phyloP scores from a whole-genome alignment of 768 basidiomycete species.

The Suillus cothurnatus region DNA sequence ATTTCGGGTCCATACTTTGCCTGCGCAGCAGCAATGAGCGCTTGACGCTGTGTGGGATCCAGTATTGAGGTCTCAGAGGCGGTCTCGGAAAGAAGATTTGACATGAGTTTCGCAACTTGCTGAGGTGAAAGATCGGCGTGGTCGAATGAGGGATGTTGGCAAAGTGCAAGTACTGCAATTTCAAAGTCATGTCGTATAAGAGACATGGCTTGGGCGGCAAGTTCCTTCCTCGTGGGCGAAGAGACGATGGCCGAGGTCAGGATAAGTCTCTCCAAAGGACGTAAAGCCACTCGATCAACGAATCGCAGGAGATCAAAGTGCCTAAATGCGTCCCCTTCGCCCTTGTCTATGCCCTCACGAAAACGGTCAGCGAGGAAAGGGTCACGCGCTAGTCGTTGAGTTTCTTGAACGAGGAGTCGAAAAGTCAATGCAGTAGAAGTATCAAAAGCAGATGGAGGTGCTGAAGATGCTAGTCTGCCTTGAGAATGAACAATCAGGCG shows the following conservation, averaged over 20 bases:
- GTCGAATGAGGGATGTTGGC: constrained; percentile 82
- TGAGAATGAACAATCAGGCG: constrained; percentile 91
- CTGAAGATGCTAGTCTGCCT: constrained; percentile 60
- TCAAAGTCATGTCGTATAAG: constrained; percentile 81
- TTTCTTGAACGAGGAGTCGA: constrained; percentile 85
- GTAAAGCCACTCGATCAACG: constrained; percentile 77
- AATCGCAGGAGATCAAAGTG: constrained; percentile 85
- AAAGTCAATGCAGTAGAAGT: constrained; percentile 80
- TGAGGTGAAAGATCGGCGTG: constrained; percentile 74
- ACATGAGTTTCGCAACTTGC: constrained; percentile 78
- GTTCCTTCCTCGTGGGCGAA: constrained; percentile 59
- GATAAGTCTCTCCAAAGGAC: constrained; percentile 78
- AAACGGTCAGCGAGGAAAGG: constrained; percentile 90
- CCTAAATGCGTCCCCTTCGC: constrained; percentile 81
- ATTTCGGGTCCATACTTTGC: constrained; percentile 81
- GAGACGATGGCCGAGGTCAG: constrained; percentile 75
- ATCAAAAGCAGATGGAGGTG: constrained; percentile 67
- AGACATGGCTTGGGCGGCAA: constrained; percentile 57
- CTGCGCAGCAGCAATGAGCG: constrained; percentile 72
- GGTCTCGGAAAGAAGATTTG: constrained; percentile 75
- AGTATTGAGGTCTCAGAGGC: constrained; percentile 70
- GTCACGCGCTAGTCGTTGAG: constrained; percentile 86
- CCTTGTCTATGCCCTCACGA: constrained; percentile 86
- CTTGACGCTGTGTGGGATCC: constrained; percentile 73
- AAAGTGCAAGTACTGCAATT: constrained; percentile 71